A percentile compares a stretch with the other conserved stretches of the same genome.
phyloP scores from a whole-genome alignment of 2,329 filamentous ascomycete species.

The Aspergillus viridinutans region DNA sequence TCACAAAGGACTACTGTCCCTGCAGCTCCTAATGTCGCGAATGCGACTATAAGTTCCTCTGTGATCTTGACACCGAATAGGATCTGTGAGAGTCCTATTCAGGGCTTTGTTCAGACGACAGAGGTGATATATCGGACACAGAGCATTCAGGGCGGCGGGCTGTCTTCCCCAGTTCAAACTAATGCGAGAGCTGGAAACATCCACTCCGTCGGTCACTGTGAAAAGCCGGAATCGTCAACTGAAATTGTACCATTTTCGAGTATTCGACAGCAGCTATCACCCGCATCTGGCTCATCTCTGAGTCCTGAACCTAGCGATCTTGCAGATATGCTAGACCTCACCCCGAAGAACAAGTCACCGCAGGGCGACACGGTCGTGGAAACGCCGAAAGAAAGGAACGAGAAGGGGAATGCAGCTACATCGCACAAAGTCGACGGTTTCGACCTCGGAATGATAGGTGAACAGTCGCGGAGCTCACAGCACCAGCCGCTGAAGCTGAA shows the following conservation, averaged over 20 bases:
- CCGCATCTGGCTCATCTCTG: conserved; percentile 8
- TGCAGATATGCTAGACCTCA: conserved; percentile 25
- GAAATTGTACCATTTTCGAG: conserved; percentile 33
- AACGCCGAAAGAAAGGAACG: neutral
- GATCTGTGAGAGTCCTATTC: neutral
- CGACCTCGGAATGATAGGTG: neutral
- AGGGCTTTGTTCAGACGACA: conserved; percentile 10
- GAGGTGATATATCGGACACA: conserved; percentile 17
- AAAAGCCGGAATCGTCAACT: neutral
- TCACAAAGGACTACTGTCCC: neutral
- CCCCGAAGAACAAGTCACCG: conserved; percentile 9
- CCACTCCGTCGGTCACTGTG: neutral
- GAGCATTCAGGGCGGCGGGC: conserved; percentile 9
- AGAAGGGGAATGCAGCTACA: neutral
- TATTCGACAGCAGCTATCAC: conserved; percentile 20
- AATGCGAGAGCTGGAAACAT: neutral
- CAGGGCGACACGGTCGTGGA: neutral
- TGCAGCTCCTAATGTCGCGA: neutral
- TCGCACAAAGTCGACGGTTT: neutral
- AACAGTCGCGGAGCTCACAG: neutral
- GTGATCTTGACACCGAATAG: conserved; percentile 1
- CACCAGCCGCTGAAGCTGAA: neutral
- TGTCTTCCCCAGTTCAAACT: conserved; percentile 7
- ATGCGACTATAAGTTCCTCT: neutral
- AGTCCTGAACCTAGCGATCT: conserved; percentile 25